Evolutionary conservation across 1,139 yeast genomes (phyloP), one percentile per base, ranked within the genome.

Genomic region (Pichia sp.): DNA sequence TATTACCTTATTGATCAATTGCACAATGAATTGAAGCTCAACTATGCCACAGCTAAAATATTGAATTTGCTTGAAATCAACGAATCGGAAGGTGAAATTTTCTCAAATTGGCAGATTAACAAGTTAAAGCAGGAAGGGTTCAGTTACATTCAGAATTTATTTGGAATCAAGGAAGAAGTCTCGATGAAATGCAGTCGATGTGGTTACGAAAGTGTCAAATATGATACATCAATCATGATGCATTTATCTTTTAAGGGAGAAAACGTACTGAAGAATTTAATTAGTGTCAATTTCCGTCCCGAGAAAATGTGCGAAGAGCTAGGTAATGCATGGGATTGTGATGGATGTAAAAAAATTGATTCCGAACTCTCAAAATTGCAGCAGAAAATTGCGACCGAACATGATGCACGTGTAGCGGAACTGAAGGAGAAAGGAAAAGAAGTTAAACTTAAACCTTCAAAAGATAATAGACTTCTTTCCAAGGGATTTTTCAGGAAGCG

Each of bases 261-360:
- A 4, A 45, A 46, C 7, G 49, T 51, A 33, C 44, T 60, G 36
- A 51, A 52, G 36, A 54, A 58, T 11, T 46, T 59, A 33, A 54
- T 60, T 11, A 29, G 39, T 28, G 47, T 53, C 23, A 56, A 57
- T 40, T 46, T 58, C 5, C 36, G 40, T 27, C 49, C 51, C 2
- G 64, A 60, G 40, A 61, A 60, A 16, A 69, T 92, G 45, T 95
- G 84, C 50, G 87, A 82, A 16, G 81, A 85, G 47, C 46, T 57
- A 29, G 64, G 60, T 5, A 87, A 90, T 59, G 81, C 87, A 50
- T 90, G 97, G 97, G 74, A 77, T 49, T 92, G 98, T 64, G 88
- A 97, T 2, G 65, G 69, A 27, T 92, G 98, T 64, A 80, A 81
- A 54, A 68, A 68, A 53, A 40, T 50, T 36, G 50, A 42, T 27